Evolutionary conservation across 148 eudicot genomes (phyloP).

Genomic region (Camellia japonica): DNA sequence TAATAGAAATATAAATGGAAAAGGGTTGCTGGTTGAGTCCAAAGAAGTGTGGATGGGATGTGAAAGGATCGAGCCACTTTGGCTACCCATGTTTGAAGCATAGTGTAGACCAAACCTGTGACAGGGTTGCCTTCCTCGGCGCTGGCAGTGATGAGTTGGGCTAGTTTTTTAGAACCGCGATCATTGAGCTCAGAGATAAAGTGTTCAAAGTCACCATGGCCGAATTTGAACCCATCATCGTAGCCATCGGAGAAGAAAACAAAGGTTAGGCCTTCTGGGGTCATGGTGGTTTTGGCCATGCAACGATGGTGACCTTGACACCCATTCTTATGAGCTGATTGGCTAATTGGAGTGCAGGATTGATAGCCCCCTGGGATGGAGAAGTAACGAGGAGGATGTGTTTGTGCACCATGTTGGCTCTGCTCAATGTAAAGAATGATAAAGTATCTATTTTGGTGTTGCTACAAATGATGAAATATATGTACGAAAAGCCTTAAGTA

Average conservation of each 20-base stretch:
- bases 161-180: constrained; percentile 16
- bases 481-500: too few relatives aligned
- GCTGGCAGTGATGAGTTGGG: constrained; percentile 11
- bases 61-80: constrained; percentile 35
- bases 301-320: constrained; percentile 31
- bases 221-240: constrained; percentile 26
- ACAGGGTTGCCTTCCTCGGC: constrained; percentile 22
- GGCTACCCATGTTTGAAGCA: constrained; percentile 42
- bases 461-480: too few relatives aligned
- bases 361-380: constrained; percentile 46
- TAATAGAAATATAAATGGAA: constrained; percentile 38
- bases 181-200: constrained; percentile 17
- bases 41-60: constrained; percentile 37
- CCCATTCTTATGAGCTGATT: constrained; percentile 32
- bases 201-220: not conserved
- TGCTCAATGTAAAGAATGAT: too few relatives aligned
- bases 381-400: constrained; percentile 31
- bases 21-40: constrained; percentile 34
- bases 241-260: constrained; percentile 34
- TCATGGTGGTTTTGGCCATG: constrained; percentile 22
- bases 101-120: constrained; percentile 29
- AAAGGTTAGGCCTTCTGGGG: constrained; percentile 17
- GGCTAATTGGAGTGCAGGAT: constrained; percentile 50
- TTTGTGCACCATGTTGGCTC: not conserved
- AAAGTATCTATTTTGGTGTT: too few relatives aligned